Percentiles rank a stretch among this genome's conserved stretches.
Evolutionary conservation across 306 rosid genomes (phyloP).

Genomic region (Castanospermum australe): DNA sequence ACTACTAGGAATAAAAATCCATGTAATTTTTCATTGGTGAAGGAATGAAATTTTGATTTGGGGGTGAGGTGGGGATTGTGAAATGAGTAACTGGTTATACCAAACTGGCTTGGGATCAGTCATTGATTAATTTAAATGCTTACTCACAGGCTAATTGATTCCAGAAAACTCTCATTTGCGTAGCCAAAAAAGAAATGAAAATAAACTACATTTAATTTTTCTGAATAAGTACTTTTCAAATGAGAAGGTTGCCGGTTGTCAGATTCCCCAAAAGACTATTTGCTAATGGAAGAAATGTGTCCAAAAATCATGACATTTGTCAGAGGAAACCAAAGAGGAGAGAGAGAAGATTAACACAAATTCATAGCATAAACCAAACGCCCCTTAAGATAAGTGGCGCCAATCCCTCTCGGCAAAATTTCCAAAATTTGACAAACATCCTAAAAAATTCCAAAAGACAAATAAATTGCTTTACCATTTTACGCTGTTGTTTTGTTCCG

Average conservation of each 20-base stretch:
- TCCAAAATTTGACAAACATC: background rate
- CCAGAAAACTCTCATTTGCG: background rate
- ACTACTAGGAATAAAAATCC: background rate
- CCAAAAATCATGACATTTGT: background rate
- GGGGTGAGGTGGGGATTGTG: background rate
- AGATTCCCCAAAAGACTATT: background rate
- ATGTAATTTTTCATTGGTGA: background rate
- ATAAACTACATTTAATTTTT: background rate
- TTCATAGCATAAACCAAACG: background rate
- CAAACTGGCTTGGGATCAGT: background rate
- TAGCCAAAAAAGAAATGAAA: background rate
- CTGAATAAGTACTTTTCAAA: background rate
- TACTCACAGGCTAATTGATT: background rate
- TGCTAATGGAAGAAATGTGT: background rate
- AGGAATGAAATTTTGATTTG: background rate
- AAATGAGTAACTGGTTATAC: background rate
- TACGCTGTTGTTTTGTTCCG: background rate
- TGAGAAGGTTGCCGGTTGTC: background rate
- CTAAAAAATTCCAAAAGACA: background rate
- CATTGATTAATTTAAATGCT: background rate
- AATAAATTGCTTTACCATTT: background rate
- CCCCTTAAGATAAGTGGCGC: background rate
- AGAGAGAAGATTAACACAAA: too few relatives aligned
- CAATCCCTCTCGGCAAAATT: background rate
- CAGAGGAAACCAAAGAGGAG: background rate